Percentiles rank a stretch among this genome's conserved stretches.
Conservation (phyloP, 306 rosid species). For the Trifolium dubium region DNA sequence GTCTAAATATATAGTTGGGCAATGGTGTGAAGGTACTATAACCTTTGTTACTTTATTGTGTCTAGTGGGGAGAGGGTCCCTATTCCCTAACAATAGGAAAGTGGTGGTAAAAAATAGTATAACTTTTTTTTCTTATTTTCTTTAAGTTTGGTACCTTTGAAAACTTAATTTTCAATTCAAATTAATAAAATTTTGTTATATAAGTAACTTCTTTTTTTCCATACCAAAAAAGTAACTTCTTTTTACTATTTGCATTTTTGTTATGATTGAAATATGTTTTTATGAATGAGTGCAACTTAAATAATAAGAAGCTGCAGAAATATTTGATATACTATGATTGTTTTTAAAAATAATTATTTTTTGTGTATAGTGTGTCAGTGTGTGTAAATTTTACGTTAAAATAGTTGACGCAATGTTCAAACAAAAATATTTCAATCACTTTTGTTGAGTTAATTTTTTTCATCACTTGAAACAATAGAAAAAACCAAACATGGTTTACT, state of each 20-base stretch:
- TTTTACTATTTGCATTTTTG: too few relatives aligned
- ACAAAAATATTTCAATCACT: too few relatives aligned
- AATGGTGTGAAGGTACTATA: slow-evolving; percentile 9
- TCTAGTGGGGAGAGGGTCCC: slow-evolving; percentile 36
- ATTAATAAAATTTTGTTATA: neutral
- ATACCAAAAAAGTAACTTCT: too few relatives aligned
- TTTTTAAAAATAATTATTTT: too few relatives aligned
- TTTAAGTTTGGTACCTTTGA: neutral
- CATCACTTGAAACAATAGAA: neutral
- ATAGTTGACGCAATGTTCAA: too few relatives aligned
- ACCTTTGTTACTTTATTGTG: slow-evolving; percentile 16
- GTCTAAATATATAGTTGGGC: slow-evolving; percentile 65
- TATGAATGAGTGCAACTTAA: too few relatives aligned
- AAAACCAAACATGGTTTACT: neutral
- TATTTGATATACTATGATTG: too few relatives aligned
- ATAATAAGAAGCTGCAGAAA: too few relatives aligned
- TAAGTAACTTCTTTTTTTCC: too few relatives aligned
- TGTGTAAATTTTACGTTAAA: too few relatives aligned
- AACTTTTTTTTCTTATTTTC: slow-evolving; percentile 31
- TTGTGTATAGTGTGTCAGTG: too few relatives aligned
- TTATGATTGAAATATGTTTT: too few relatives aligned
- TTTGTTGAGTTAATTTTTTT: neutral
- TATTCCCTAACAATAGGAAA: slow-evolving; percentile 29
- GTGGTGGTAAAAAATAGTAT: slow-evolving; percentile 22
- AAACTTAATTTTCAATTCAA: neutral